phyloP scores from a whole-genome alignment of 2,329 filamentous ascomycete species.

The Pyrenochaeta sp. region DNA sequence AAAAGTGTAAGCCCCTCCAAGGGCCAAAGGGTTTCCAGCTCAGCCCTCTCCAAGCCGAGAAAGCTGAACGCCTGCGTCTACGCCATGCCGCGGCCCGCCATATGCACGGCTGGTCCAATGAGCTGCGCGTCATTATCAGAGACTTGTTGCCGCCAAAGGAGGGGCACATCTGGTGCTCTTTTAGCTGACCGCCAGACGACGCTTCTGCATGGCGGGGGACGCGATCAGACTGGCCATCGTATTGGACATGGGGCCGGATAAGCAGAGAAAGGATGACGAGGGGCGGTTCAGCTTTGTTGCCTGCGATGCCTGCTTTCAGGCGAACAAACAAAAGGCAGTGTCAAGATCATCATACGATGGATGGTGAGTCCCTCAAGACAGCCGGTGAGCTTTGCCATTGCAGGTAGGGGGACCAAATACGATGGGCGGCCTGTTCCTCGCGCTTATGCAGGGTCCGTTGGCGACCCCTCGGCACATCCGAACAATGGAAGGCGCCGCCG shows the following conservation, averaged over 20 bases:
- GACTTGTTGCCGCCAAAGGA: not conserved
- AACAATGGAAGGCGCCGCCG: not conserved
- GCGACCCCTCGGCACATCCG: not conserved
- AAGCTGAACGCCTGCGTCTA: not conserved
- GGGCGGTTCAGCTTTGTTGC: too few relatives aligned
- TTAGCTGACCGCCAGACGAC: not conserved
- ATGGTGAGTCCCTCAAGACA: not conserved
- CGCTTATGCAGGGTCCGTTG: conserved; percentile 23
- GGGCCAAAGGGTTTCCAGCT: not conserved
- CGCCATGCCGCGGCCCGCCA: conserved; percentile 1
- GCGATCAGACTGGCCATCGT: not conserved
- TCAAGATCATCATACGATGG: too few relatives aligned
- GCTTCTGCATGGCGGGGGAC: too few relatives aligned
- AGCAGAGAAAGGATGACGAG: too few relatives aligned
- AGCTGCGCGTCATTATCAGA: not conserved
- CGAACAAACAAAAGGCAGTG: too few relatives aligned
- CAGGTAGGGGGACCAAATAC: too few relatives aligned
- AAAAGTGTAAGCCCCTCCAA: not conserved
- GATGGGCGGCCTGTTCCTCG: conserved; percentile 3
- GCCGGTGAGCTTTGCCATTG: not conserved
- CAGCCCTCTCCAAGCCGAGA: conserved; percentile 1
- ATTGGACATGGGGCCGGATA: too few relatives aligned
- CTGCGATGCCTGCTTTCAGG: too few relatives aligned
- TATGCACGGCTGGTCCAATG: not conserved
- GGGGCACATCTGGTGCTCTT: not conserved